phyloP scores from a whole-genome alignment of 2,329 filamentous ascomycete genomes.

The Diaporthe aspalathi region DNA sequence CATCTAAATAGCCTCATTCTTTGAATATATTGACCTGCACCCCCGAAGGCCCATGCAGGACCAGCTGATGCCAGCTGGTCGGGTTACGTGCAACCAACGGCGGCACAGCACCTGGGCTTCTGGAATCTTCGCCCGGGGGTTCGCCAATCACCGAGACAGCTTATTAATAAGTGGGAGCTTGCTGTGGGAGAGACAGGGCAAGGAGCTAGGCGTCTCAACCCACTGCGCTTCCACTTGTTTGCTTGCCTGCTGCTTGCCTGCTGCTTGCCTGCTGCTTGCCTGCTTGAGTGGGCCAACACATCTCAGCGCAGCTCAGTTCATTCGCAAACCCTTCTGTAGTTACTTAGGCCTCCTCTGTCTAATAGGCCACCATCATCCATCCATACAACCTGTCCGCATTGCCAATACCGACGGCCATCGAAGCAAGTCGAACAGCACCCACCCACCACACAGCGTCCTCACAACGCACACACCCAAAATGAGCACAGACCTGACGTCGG shows the following conservation, averaged over 20 bases:
- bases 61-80: slow-evolving; percentile 50
- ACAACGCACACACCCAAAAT: not conserved
- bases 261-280: not conserved
- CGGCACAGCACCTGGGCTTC: not conserved
- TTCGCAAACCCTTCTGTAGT: too few relatives aligned
- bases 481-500: slow-evolving; percentile 2
- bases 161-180: slow-evolving; percentile 29
- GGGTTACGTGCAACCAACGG: not conserved
- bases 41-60: not conserved
- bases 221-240: not conserved
- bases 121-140: slow-evolving; percentile 26
- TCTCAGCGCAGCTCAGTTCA: too few relatives aligned
- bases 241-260: not conserved
- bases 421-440: not conserved
- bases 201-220: not conserved
- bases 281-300: not conserved
- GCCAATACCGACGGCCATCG: not conserved
- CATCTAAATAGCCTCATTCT: not conserved
- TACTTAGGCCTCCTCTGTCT: too few relatives aligned
- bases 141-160: slow-evolving; percentile 24
- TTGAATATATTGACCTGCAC: too few relatives aligned
- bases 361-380: too few relatives aligned
- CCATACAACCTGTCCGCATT: slow-evolving; percentile 5
- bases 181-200: not conserved
- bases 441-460: not conserved